These are phyloP conservation scores for Blastobotrys elegans DNA, from an alignment of 1,139 yeast species.

Conservation along the genomic window DNA sequence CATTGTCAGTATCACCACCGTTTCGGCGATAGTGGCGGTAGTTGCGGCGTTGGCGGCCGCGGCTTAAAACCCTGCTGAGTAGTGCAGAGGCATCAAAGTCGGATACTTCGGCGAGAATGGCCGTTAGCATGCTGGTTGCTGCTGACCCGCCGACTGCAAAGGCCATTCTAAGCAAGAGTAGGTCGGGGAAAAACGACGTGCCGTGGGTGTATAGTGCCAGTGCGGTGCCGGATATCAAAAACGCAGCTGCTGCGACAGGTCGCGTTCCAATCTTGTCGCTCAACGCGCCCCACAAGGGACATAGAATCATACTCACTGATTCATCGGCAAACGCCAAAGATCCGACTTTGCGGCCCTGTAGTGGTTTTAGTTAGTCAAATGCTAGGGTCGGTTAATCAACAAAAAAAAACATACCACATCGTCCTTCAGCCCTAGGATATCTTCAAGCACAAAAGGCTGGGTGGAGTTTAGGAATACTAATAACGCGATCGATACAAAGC, in stretches of 20 bases:
- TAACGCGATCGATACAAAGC: constrained; percentile 52
- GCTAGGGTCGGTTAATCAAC: too few relatives aligned
- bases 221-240: constrained; percentile 44
- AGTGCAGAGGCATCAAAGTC: constrained; percentile 30
- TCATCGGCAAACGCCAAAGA: constrained; percentile 62
- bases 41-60: background rate
- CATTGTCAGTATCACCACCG: background rate
- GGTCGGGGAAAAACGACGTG: constrained; percentile 43
- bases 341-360: constrained; percentile 51
- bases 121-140: constrained; percentile 42
- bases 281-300: constrained; percentile 61
- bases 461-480: constrained; percentile 65
- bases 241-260: constrained; percentile 44
- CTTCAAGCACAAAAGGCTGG: constrained; percentile 61
- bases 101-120: constrained; percentile 50
- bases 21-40: background rate
- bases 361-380: background rate
- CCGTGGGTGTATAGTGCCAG: constrained; percentile 49
- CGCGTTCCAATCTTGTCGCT: constrained; percentile 62
- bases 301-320: constrained; percentile 46
- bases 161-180: constrained; percentile 47
- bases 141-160: constrained; percentile 61
- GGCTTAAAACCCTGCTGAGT: background rate
- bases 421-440: constrained; percentile 45
- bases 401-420: constrained; percentile 32